Percentiles rank a stretch among this genome's conserved stretches.
Evolutionary conservation across 1,284 basidiomycete genomes (phyloP).

Genomic region (Cryptococcus sp.): DNA sequence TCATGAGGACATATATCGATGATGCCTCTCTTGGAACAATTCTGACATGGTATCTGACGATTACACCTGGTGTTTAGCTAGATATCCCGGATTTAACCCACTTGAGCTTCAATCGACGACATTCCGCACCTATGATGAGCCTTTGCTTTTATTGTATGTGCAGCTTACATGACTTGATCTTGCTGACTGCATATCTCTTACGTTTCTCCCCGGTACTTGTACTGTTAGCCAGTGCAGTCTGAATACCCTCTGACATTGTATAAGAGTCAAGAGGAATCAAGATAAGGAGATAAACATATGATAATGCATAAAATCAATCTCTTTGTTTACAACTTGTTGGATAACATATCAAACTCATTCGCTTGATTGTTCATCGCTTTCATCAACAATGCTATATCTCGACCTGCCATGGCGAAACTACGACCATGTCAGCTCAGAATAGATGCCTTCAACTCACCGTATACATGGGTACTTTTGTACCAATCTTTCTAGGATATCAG

Average conservation of each 20-base stretch:
- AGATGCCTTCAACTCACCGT: constrained; percentile 7
- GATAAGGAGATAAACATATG: too few species aligned
- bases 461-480: constrained; percentile 7
- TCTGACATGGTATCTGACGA: constrained; percentile 6
- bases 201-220: too few species aligned
- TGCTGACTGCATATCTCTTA: too few species aligned
- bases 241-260: too few species aligned
- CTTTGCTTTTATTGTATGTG: too few species aligned
- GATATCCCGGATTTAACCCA: not conserved
- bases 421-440: not conserved
- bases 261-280: too few species aligned
- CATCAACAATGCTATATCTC: constrained; percentile 18
- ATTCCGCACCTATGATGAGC: constrained; percentile 17
- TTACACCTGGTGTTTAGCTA: constrained; percentile 5
- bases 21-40: constrained; percentile 11
- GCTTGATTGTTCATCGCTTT: constrained; percentile 16
- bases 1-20: not conserved
- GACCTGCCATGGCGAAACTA: constrained; percentile 23
- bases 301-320: too few species aligned
- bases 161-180: too few species aligned
- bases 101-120: constrained; percentile 19
- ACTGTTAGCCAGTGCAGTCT: too few species aligned
- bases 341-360: not conserved
- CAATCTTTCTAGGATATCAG: constrained; percentile 8
- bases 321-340: not conserved